These are phyloP conservation scores for Lachnellula hyalina DNA, from an alignment of 2,329 filamentous ascomycete species.

Conservation along the genomic window DNA sequence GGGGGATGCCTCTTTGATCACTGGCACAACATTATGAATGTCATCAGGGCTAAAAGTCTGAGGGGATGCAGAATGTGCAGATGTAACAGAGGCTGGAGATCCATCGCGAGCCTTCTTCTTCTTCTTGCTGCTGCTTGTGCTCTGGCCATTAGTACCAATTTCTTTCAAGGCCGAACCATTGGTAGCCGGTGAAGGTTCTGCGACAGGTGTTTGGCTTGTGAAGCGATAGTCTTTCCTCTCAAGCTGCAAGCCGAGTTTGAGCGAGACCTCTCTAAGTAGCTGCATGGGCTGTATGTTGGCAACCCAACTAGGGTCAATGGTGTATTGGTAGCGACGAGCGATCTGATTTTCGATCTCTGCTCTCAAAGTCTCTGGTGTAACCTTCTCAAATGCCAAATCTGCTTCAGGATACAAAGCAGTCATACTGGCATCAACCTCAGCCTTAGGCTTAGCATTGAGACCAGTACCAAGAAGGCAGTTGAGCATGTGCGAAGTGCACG, in stretches of 20 bases:
- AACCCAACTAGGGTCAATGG: slow-evolving; percentile 64
- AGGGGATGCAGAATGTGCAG: slow-evolving; percentile 41
- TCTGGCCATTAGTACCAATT: slow-evolving; percentile 25
- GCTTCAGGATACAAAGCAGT: slow-evolving; percentile 73
- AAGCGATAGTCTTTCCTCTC: slow-evolving; percentile 74
- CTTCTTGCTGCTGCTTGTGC: slow-evolving; percentile 43
- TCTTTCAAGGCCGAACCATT: slow-evolving; percentile 41
- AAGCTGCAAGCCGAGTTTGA: slow-evolving; percentile 88
- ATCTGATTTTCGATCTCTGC: slow-evolving; percentile 68
- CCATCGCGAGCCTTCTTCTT: slow-evolving; percentile 56
- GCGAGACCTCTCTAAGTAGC: slow-evolving; percentile 78
- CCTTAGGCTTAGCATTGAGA: slow-evolving; percentile 70
- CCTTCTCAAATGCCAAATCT: slow-evolving; percentile 73
- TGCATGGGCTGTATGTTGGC: slow-evolving; percentile 67
- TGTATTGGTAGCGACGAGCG: slow-evolving; percentile 68
- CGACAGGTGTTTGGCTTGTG: slow-evolving; percentile 36
- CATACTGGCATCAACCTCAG: slow-evolving; percentile 71
- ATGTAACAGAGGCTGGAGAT: slow-evolving; percentile 37
- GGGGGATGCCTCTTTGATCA: slow-evolving; percentile 91
- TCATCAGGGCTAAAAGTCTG: slow-evolving; percentile 77
- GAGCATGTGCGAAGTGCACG: slow-evolving; percentile 78
- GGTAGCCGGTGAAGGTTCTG: slow-evolving; percentile 29
- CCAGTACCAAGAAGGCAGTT: slow-evolving; percentile 84
- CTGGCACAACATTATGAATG: slow-evolving; percentile 84
- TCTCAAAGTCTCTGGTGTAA: slow-evolving; percentile 68